A percentile compares a stretch with the other conserved stretches of the same genome.
Conservation (phyloP, 73 alveolate species). For the Paramecium pentaurelia region DNA sequence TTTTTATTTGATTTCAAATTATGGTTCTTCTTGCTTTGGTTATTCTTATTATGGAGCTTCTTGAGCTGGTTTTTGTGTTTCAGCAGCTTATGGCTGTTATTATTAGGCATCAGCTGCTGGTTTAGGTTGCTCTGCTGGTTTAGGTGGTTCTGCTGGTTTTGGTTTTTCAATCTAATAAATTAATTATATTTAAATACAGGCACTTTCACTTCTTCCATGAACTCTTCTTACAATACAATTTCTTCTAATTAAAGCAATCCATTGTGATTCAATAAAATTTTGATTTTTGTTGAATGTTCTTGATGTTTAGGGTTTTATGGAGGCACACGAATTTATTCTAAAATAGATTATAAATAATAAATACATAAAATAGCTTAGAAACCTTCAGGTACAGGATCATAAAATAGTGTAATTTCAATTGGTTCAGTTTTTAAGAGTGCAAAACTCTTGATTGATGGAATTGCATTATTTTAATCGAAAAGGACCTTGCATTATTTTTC, state of each 20-base stretch:
- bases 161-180: conserved; percentile 44
- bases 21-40: conserved; percentile 46
- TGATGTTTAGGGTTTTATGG: conserved; percentile 68
- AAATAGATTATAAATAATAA: neutral
- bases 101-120: neutral
- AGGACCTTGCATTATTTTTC: conserved; percentile 62
- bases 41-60: conserved; percentile 35
- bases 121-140: neutral
- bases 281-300: conserved; percentile 63
- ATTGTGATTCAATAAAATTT: conserved; percentile 68
- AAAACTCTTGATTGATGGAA: conserved; percentile 77
- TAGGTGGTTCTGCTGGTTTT: neutral
- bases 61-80: conserved; percentile 59
- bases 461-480: conserved; percentile 60
- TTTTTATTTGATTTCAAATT: conserved; percentile 68
- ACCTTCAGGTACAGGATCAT: conserved; percentile 65
- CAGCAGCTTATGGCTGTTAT: neutral
- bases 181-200: neutral
- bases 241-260: conserved; percentile 72
- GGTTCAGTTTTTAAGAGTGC: conserved; percentile 74
- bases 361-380: conserved; percentile 51
- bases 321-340: conserved; percentile 61
- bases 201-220: conserved; percentile 59
- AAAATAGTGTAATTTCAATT: conserved; percentile 65
- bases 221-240: conserved; percentile 70